Conservation (phyloP, 495 filamentous ascomycete species). For the Recurvomyces mirabilis region DNA sequence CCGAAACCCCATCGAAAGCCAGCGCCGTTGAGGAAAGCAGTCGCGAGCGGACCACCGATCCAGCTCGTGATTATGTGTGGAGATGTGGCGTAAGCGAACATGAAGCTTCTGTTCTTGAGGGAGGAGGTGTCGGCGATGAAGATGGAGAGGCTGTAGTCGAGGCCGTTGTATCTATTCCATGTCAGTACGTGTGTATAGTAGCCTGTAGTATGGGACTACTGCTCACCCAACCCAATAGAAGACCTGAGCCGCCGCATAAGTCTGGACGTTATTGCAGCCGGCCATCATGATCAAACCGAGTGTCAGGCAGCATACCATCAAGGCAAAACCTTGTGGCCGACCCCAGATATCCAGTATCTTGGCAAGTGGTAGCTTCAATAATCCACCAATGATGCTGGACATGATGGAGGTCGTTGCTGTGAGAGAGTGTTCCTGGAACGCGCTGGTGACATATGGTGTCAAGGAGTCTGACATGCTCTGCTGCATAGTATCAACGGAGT, state of each 20-base stretch:
- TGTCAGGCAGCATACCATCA: constrained; percentile 4
- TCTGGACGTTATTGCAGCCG: constrained; percentile 13
- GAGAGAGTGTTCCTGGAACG: constrained; percentile 26
- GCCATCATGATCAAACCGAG: constrained; percentile 16
- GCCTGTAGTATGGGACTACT: neutral
- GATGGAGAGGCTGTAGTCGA: constrained; percentile 11
- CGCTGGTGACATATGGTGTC: constrained; percentile 24
- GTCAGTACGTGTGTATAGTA: neutral
- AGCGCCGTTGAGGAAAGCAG: constrained; percentile 35
- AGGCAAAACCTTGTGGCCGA: constrained; percentile 6
- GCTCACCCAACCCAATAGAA: constrained; percentile 29
- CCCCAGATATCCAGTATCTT: constrained; percentile 17
- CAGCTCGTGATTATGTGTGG: constrained; percentile 57
- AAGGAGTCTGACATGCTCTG: constrained; percentile 16
- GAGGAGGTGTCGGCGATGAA: constrained; percentile 55
- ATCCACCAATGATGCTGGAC: constrained; percentile 48
- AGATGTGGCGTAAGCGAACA: constrained; percentile 50
- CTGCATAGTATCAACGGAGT: constrained; percentile 39
- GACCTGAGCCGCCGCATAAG: constrained; percentile 30
- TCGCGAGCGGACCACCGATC: constrained; percentile 36
- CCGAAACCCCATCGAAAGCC: constrained; percentile 49
- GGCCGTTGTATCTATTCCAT: constrained; percentile 1
- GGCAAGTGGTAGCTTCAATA: constrained; percentile 22
- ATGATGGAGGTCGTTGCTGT: constrained; percentile 29
- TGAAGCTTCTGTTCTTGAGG: constrained; percentile 50